Evolutionary conservation across 306 rosid species (phyloP), one percentile per base, ranked within the genome.

Genomic region (Lagenaria siceraria): DNA sequence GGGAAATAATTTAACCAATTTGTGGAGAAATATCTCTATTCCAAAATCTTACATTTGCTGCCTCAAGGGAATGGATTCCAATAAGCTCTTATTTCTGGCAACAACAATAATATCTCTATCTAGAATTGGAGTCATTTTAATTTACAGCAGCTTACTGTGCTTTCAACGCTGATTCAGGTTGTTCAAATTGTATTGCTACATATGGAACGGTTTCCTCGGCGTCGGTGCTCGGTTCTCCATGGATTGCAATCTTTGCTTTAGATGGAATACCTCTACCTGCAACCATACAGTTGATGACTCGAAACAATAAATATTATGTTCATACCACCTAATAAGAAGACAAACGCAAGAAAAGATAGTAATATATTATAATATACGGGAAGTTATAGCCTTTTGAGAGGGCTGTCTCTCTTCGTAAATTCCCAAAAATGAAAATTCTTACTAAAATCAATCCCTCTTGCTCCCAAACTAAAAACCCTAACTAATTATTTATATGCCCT

Each of bases 261-360:
- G 93, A 90, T 94, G 98, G 78, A 91, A 91, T 59, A 94, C 96
- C 82, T 94, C 98, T 12, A 90, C 96, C 97, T 94, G 86, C 63
- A 80, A 18, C 19, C 2, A 12, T 70, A 24, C 8, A 27, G 6
- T 25, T 8, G 8, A 25, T 13, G 76, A 51, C 40, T 22, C 29
- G 10, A 33, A 17, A 74, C 10, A 49, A 18, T 29, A 33, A 18
- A 54, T 74, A 10, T 49, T 25, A 29, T 15, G 43, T 25, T 29
- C 33, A n/a, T n/a, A n/a, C n/a, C n/a, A n/a, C n/a, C n/a, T n/a
- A n/a, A n/a, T n/a, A n/a, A n/a, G n/a, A n/a, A n/a, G n/a, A n/a
- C n/a, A n/a, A n/a, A n/a, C n/a, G n/a, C n/a, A n/a, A n/a, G n/a
- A n/a, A n/a, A n/a, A n/a, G n/a, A n/a, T n/a, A n/a, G n/a, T n/a